Percentiles rank a stretch among this genome's conserved stretches.
phyloP scores from a whole-genome alignment of 805 yeast species.

The Saturnispora saitoi region DNA sequence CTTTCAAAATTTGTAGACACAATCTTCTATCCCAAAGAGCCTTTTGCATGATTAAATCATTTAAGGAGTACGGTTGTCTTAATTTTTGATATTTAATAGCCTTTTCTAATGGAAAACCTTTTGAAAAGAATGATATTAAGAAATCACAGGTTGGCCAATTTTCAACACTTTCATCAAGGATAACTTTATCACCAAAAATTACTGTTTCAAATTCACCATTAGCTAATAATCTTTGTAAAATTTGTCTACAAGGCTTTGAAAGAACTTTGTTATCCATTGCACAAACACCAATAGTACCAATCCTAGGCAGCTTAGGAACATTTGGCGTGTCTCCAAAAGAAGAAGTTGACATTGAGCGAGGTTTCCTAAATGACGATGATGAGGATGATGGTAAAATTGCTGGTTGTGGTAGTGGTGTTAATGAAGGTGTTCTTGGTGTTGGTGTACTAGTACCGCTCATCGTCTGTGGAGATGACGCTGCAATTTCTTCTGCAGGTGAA shows the following conservation, averaged over 20 bases:
- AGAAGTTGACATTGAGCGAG: constrained; percentile 27
- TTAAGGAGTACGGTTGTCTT: constrained; percentile 82
- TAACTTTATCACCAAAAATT: constrained; percentile 95
- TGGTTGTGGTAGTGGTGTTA: constrained; percentile 3
- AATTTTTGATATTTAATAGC: constrained; percentile 86
- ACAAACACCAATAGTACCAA: constrained; percentile 96
- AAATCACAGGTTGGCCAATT: constrained; percentile 99
- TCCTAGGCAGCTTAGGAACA: constrained; percentile 50
- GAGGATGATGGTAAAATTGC: constrained; percentile 11
- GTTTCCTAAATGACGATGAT: constrained; percentile 15
- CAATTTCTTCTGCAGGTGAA: not conserved
- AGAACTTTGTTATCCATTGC: constrained; percentile 98
- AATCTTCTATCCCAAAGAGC: constrained; percentile 96
- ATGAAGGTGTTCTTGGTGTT: not conserved
- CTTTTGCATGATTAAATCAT: constrained; percentile 86
- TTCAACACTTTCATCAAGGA: constrained; percentile 84
- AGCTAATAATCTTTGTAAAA: constrained; percentile 77
- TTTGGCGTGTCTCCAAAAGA: constrained; percentile 17
- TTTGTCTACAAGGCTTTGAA: constrained; percentile 90
- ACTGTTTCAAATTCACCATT: constrained; percentile 95
- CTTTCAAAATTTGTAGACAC: constrained; percentile 69
- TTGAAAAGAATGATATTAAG: constrained; percentile 85
- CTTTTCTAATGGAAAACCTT: constrained; percentile 92
- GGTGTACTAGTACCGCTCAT: not conserved
- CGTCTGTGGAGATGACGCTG: not conserved